Evolutionary conservation across 2,329 filamentous ascomycete genomes (phyloP).

Genomic region (Fusarium lyarnte): DNA sequence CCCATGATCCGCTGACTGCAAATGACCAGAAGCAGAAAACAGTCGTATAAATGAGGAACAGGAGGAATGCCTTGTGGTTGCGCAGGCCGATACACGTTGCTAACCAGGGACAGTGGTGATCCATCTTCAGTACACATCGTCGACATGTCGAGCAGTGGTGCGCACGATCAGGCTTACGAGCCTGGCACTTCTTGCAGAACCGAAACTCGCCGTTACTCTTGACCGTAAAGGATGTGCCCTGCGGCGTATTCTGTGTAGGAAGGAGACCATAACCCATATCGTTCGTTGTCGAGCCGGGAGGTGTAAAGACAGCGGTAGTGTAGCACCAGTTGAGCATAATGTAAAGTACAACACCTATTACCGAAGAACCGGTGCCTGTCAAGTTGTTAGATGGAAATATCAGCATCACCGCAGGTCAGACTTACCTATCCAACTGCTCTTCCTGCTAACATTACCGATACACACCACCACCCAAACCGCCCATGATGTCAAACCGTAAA

Average conservation of each 20-base stretch:
- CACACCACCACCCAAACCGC: constrained; percentile 86
- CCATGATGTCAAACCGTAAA: constrained; percentile 93
- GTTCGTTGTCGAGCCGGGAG: constrained; percentile 78
- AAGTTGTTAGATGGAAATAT: neutral
- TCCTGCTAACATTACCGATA: constrained; percentile 69
- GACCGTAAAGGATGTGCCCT: constrained; percentile 83
- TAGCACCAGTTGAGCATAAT: constrained; percentile 87
- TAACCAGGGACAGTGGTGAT: constrained; percentile 98
- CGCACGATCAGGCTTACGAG: constrained; percentile 91
- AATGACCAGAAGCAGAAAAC: constrained; percentile 87
- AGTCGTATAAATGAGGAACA: constrained; percentile 90
- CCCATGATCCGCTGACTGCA: constrained; percentile 79
- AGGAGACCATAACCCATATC: constrained; percentile 80
- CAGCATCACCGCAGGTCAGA: neutral
- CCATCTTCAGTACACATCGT: constrained; percentile 98
- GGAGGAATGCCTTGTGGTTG: constrained; percentile 95
- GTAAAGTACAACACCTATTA: constrained; percentile 77
- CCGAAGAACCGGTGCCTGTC: constrained; percentile 64
- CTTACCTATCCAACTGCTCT: constrained; percentile 67
- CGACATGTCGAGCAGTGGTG: constrained; percentile 97
- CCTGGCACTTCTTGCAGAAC: constrained; percentile 98
- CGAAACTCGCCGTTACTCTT: constrained; percentile 88
- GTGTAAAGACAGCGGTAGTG: constrained; percentile 91
- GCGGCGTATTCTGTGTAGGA: constrained; percentile 72
- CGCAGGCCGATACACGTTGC: constrained; percentile 92